Evolutionary conservation across 2,329 filamentous ascomycete genomes (phyloP).

Genomic region (Penicillium sp.): DNA sequence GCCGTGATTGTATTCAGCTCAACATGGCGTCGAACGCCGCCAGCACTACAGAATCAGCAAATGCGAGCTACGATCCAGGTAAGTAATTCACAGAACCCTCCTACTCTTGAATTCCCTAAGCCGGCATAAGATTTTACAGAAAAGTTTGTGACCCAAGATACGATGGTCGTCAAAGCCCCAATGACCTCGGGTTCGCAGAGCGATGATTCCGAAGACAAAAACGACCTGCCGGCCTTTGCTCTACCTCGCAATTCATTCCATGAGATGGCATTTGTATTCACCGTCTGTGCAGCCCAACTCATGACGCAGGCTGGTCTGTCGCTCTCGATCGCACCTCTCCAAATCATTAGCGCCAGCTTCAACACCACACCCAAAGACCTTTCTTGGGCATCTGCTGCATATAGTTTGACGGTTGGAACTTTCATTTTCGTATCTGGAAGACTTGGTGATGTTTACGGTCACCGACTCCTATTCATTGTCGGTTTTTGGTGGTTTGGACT

Average conservation of each 20-base stretch:
- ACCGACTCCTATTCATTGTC: constrained; percentile 40
- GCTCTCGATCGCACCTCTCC: constrained; percentile 53
- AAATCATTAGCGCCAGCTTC: constrained; percentile 53
- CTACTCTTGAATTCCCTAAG: too few relatives aligned
- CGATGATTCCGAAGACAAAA: constrained; percentile 13
- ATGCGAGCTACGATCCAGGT: constrained; percentile 2
- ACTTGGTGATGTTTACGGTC: constrained; percentile 44
- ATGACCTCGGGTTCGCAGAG: background rate
- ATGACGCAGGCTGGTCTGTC: constrained; percentile 53
- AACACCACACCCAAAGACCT: constrained; percentile 48
- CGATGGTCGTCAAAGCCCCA: background rate
- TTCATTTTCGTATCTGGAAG: constrained; percentile 43
- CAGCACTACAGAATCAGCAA: background rate
- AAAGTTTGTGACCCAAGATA: background rate
- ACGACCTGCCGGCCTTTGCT: constrained; percentile 2
- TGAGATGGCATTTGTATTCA: constrained; percentile 35
- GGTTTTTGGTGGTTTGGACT: constrained; percentile 43
- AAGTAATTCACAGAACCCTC: background rate
- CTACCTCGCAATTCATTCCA: constrained; percentile 20
- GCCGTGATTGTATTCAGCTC: background rate
- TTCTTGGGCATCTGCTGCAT: constrained; percentile 61
- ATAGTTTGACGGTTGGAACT: constrained; percentile 49
- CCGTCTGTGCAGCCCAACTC: constrained; percentile 38
- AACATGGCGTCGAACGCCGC: background rate
- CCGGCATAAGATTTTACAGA: background rate